These are phyloP conservation scores for Aspergillus quadricinctus DNA, from an alignment of 2,329 filamentous ascomycete species.

Conservation along the genomic window DNA sequence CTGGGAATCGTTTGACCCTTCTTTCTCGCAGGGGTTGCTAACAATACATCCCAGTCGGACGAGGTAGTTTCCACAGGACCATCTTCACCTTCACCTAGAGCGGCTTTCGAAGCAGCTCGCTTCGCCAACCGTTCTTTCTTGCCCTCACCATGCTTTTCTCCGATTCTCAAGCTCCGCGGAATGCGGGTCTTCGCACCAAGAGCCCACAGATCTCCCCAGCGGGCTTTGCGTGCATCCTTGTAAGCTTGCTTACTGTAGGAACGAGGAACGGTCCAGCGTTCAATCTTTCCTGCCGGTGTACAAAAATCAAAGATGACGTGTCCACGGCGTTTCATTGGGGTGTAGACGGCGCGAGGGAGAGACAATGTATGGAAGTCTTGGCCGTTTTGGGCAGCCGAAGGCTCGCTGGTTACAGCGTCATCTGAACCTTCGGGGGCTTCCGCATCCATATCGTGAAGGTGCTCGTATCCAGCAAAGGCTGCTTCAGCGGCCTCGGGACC, in stretches of 20 bases:
- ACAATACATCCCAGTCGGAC: slow-evolving; percentile 9
- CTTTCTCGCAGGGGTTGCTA: slow-evolving; percentile 22
- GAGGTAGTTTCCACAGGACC: slow-evolving; percentile 5
- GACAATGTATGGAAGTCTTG: slow-evolving; percentile 52
- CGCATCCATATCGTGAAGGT: slow-evolving; percentile 30
- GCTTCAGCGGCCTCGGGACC: slow-evolving; percentile 55
- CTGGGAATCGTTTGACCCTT: slow-evolving; percentile 34
- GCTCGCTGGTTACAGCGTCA: slow-evolving; percentile 5
- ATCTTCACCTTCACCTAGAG: slow-evolving; percentile 21
- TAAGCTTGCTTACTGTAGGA: slow-evolving; percentile 78
- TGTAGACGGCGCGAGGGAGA: slow-evolving; percentile 72
- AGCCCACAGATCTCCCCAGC: slow-evolving; percentile 94
- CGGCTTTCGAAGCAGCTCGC: slow-evolving; percentile 26
- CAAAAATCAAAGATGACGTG: slow-evolving; percentile 90
- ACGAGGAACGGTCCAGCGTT: slow-evolving; percentile 89
- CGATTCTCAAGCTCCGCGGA: slow-evolving; percentile 57
- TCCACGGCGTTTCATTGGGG: slow-evolving; percentile 79
- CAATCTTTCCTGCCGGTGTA: slow-evolving; percentile 76
- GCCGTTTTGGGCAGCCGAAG: slow-evolving; percentile 13
- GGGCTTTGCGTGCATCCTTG: slow-evolving; percentile 83
- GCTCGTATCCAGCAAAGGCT: slow-evolving; percentile 71
- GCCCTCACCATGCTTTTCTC: slow-evolving; percentile 41
- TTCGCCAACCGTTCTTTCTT: slow-evolving; percentile 40
- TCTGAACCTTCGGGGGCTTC: slow-evolving; percentile 10
- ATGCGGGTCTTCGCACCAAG: slow-evolving; percentile 85